phyloP scores from a whole-genome alignment of 2,329 filamentous ascomycete genomes.

The Aspergillus sp. region DNA sequence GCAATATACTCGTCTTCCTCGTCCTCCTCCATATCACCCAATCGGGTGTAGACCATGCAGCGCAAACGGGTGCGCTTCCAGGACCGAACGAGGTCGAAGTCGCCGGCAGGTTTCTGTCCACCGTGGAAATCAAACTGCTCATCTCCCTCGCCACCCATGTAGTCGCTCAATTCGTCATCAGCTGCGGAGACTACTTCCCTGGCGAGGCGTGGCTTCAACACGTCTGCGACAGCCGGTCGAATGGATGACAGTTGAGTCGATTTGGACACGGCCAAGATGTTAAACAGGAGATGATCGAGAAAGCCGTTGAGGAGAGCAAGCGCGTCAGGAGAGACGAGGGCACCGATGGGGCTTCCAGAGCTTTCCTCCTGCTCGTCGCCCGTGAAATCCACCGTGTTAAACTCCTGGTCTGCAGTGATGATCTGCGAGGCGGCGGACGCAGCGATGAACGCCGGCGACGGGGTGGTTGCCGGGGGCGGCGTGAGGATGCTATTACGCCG shows the following conservation, averaged over 20 bases:
- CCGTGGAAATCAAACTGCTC: constrained; percentile 59
- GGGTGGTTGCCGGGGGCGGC: constrained; percentile 59
- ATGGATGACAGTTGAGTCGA: constrained; percentile 69
- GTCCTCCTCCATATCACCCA: constrained; percentile 95
- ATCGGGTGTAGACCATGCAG: constrained; percentile 96
- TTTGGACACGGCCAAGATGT: constrained; percentile 70
- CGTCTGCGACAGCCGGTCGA: constrained; percentile 73
- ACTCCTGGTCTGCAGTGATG: constrained; percentile 79
- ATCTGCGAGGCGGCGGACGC: constrained; percentile 82
- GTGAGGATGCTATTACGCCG: constrained; percentile 43
- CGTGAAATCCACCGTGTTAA: constrained; percentile 60
- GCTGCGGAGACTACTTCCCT: constrained; percentile 74
- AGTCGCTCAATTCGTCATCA: constrained; percentile 79
- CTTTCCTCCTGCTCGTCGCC: constrained; percentile 60
- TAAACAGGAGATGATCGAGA: constrained; percentile 86
- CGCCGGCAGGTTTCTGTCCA: constrained; percentile 43
- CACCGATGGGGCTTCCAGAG: constrained; percentile 58
- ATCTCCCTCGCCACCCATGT: constrained; percentile 69
- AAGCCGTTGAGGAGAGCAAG: constrained; percentile 80
- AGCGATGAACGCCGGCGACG: constrained; percentile 79
- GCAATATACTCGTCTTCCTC: constrained; percentile 87
- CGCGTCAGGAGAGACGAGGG: constrained; percentile 63
- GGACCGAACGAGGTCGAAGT: constrained; percentile 84
- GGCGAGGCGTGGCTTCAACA: constrained; percentile 82
- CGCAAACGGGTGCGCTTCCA: constrained; percentile 90